Conservation (phyloP, 2,329 filamentous ascomycete species). For the Colletotrichum gigasporum region DNA sequence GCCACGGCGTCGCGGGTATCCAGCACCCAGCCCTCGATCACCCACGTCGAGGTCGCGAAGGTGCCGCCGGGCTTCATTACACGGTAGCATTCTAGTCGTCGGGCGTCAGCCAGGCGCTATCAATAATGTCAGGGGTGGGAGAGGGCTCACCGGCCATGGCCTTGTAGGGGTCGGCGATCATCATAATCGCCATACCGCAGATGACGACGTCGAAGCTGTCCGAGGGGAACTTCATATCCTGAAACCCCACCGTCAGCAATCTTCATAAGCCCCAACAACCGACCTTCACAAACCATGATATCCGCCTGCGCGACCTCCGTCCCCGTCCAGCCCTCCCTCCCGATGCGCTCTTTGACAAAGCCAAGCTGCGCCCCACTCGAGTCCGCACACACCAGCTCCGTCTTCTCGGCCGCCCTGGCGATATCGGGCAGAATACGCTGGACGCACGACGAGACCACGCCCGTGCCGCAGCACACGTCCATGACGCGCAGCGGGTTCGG, state of each 20-base stretch:
- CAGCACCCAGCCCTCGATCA: slow-evolving; percentile 3
- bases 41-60: slow-evolving; percentile 8
- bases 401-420: not conserved
- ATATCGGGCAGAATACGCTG: not conserved
- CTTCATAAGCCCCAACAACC: not conserved
- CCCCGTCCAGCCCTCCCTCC: not conserved
- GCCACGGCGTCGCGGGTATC: slow-evolving; percentile 5
- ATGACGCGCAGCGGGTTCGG: not conserved
- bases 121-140: not conserved
- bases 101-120: not conserved
- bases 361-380: slow-evolving; percentile 8
- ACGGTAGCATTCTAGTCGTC: slow-evolving; percentile 3
- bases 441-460: slow-evolving; percentile 2
- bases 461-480: slow-evolving; percentile 16
- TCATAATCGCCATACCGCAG: slow-evolving; percentile 7
- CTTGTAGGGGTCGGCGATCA: slow-evolving; percentile 4
- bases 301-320: not conserved
- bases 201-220: slow-evolving; percentile 1
- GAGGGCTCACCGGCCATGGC: not conserved
- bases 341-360: not conserved
- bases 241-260: not conserved
- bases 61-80: slow-evolving; percentile 8
- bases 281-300: not conserved
- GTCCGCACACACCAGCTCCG: not conserved
- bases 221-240: not conserved